phyloP scores from a whole-genome alignment of 192 early-diverging fungal species.

The Ambispora gerdemannii region DNA sequence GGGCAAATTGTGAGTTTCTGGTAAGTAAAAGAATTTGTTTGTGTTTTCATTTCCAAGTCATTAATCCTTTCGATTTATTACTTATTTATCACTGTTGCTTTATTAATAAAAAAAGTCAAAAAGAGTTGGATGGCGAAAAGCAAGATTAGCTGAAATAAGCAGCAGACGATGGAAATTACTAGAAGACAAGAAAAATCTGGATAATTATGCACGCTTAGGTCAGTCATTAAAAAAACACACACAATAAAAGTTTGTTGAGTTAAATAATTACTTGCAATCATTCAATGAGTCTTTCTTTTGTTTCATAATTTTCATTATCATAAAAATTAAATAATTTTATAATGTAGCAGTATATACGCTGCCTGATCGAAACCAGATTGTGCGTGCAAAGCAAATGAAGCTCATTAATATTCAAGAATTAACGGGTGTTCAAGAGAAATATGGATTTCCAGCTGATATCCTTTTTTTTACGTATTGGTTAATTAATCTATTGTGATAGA shows the following conservation, averaged over 20 bases:
- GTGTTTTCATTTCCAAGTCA: neutral
- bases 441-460: conserved; percentile 32
- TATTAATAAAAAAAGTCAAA: no score
- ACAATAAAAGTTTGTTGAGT: no score
- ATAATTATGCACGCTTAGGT: conserved; percentile 2
- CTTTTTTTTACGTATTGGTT: conserved; percentile 2
- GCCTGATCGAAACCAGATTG: conserved; percentile 7
- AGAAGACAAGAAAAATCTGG: conserved; percentile 3
- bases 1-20: conserved; percentile 3
- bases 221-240: neutral
- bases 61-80: neutral
- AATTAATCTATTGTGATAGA: neutral
- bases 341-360: conserved; percentile 2
- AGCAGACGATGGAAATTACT: neutral
- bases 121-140: neutral
- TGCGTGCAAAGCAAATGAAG: neutral
- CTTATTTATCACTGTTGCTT: neutral
- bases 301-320: neutral
- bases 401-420: neutral
- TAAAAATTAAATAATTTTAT: neutral
- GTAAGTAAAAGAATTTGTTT: neutral
- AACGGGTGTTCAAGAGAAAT: neutral
- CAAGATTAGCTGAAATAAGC: conserved; percentile 3
- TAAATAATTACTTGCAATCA: no score
- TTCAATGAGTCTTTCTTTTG: neutral